phyloP scores from a whole-genome alignment of 306 rosid genomes.

The Cucumis cinereus region DNA sequence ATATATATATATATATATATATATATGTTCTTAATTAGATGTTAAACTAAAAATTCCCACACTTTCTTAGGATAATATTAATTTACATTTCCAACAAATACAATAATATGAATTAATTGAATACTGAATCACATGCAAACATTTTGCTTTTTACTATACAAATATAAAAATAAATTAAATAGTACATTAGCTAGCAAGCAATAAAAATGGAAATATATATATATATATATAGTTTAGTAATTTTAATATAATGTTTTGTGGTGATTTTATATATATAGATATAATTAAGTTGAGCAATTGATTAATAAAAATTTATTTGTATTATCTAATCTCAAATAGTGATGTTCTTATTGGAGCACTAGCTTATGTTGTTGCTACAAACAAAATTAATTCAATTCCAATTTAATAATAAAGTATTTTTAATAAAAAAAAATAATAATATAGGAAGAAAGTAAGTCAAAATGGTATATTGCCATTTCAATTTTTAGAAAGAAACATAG shows the following conservation, averaged over 20 bases:
- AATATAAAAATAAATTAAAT: background rate
- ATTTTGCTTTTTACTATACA: background rate
- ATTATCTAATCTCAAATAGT: conserved; percentile 6
- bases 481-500: background rate
- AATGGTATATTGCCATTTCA: background rate
- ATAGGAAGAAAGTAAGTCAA: background rate
- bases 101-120: background rate
- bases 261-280: background rate
- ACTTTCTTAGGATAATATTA: background rate
- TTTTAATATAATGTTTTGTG: background rate
- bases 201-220: background rate
- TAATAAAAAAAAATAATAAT: background rate
- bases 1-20: too few relatives aligned
- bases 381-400: background rate
- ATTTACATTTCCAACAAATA: background rate
- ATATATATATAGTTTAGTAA: background rate
- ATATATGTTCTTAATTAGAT: too few relatives aligned
- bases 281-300: background rate
- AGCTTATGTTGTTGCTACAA: background rate
- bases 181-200: background rate
- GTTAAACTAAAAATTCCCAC: too few relatives aligned
- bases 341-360: conserved; percentile 4
- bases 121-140: background rate
- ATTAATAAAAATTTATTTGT: background rate
- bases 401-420: too few relatives aligned